Conservation (phyloP, 441 rosid genomes). For the Corymbia calophylla region DNA sequence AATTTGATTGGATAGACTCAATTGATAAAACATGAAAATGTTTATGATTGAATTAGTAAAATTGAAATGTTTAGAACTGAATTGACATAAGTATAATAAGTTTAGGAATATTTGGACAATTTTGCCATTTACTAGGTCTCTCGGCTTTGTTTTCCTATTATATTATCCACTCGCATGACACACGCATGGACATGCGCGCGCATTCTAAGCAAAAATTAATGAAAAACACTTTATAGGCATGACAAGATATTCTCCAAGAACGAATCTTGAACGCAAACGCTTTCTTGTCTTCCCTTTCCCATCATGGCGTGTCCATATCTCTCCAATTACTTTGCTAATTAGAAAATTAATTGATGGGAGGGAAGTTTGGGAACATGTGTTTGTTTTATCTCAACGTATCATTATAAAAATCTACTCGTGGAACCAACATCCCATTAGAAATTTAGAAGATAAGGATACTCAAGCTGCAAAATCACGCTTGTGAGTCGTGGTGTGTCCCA, state of each 20-base stretch:
- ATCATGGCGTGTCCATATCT: background rate
- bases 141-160: background rate
- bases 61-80: no score
- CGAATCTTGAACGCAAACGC: background rate
- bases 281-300: background rate
- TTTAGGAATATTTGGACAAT: no score
- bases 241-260: background rate
- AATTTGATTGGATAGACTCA: no score
- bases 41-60: no score
- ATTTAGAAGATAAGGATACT: background rate
- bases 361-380: background rate
- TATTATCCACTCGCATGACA: background rate
- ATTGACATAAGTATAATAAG: no score
- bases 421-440: background rate
- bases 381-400: background rate
- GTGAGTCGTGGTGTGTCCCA: background rate
- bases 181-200: background rate
- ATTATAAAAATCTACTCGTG: background rate
- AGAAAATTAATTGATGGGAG: background rate
- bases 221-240: background rate
- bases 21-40: no score
- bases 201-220: background rate
- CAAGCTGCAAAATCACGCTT: background rate
- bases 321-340: background rate
- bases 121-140: no score